These are phyloP conservation scores for Draba incana DNA, from an alignment of 345 rosid species.

Conservation along the genomic window DNA sequence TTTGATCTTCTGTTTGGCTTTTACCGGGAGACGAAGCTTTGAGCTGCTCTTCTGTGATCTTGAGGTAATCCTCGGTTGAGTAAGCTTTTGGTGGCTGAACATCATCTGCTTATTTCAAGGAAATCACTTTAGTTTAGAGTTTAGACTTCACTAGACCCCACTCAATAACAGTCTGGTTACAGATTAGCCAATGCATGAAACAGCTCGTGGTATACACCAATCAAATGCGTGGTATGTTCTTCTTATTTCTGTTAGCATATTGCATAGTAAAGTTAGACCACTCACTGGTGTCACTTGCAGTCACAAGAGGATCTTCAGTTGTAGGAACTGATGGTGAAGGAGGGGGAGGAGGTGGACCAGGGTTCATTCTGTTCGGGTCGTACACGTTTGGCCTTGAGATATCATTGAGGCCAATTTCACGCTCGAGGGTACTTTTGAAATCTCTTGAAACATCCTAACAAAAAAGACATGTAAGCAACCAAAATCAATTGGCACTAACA, in stretches of 20 bases:
- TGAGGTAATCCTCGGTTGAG: constrained; percentile 75
- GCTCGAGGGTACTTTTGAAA: constrained; percentile 91
- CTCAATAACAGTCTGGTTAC: not conserved
- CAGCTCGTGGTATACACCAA: not conserved
- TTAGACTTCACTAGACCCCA: constrained; percentile 12
- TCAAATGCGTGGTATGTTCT: constrained; percentile 16
- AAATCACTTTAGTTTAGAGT: not conserved
- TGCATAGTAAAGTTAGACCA: constrained; percentile 20
- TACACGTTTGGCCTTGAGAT: constrained; percentile 47
- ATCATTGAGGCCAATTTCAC: constrained; percentile 87
- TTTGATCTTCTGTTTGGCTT: constrained; percentile 46
- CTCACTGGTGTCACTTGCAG: constrained; percentile 62
- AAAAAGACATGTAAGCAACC: constrained; percentile 16
- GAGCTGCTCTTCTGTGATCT: constrained; percentile 84
- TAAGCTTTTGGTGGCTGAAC: constrained; percentile 55
- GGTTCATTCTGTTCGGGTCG: constrained; percentile 48
- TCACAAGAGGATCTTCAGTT: constrained; percentile 44
- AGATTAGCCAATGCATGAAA: not conserved
- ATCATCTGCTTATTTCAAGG: constrained; percentile 55
- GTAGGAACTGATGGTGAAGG: constrained; percentile 50
- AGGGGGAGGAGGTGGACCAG: constrained; percentile 50
- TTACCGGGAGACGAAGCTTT: constrained; percentile 51
- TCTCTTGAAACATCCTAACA: constrained; percentile 92
- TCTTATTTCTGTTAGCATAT: not conserved
- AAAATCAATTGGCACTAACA: not conserved